These are phyloP conservation scores for Pulveroboletus sp. DNA, from an alignment of 1,284 basidiomycete genomes.

Conservation along the genomic window DNA sequence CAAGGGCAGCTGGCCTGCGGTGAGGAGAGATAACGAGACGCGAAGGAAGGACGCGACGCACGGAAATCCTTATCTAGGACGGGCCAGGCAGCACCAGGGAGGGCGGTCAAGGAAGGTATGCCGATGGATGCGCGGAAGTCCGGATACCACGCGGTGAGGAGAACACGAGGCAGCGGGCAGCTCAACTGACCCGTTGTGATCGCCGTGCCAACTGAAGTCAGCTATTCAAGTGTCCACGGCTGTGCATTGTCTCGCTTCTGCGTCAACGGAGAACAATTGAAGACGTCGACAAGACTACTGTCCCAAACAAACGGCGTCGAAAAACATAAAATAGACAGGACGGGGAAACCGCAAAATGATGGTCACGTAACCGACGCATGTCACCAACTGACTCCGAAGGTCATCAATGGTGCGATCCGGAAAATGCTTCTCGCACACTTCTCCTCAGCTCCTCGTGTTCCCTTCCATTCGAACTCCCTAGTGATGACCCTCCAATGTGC, in stretches of 20 bases:
- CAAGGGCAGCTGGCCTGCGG: neutral
- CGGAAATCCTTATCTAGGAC: constrained; percentile 25
- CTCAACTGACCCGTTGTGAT: constrained; percentile 2
- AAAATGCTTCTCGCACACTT: constrained; percentile 79
- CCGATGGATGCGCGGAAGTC: constrained; percentile 6
- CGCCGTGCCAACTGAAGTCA: neutral
- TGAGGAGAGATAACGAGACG: neutral
- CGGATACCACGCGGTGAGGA: constrained; percentile 15
- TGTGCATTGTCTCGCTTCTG: constrained; percentile 1
- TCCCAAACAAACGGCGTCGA: neutral
- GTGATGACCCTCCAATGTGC: constrained; percentile 64
- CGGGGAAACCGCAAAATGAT: neutral
- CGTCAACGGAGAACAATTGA: neutral
- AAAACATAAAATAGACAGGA: constrained; percentile 22
- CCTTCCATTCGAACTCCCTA: constrained; percentile 54
- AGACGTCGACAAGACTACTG: constrained; percentile 13
- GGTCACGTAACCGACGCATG: neutral
- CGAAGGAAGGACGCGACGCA: constrained; percentile 10
- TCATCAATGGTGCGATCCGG: constrained; percentile 49
- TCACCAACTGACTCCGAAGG: neutral
- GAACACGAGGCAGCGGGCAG: constrained; percentile 30
- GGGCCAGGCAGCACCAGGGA: constrained; percentile 3
- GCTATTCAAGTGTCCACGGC: neutral
- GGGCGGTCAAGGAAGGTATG: constrained; percentile 7
- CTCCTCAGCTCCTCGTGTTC: constrained; percentile 77